Percentiles rank a stretch among this genome's conserved stretches.
Conservation (phyloP, 495 filamentous ascomycete species). For the Podospora pseudopauciseta region DNA sequence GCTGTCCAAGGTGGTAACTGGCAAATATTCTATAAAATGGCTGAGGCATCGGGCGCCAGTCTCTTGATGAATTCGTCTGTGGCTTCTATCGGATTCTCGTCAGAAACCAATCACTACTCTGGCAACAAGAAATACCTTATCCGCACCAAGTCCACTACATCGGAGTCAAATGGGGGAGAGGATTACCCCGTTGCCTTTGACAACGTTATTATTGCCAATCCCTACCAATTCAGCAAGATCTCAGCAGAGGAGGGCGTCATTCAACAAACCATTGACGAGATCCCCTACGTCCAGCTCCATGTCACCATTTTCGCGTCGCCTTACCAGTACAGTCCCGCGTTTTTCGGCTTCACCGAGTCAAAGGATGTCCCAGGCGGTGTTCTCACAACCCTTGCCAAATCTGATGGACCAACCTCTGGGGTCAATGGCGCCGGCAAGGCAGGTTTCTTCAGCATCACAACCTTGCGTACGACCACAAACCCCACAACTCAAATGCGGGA, state of each 20-base stretch:
- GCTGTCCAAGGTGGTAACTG: conserved; percentile 85
- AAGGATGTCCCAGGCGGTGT: conserved; percentile 63
- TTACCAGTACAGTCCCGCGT: conserved; percentile 57
- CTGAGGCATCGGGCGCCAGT: conserved; percentile 57
- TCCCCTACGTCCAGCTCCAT: conserved; percentile 78
- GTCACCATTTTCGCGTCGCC: conserved; percentile 87
- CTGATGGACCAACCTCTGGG: conserved; percentile 47
- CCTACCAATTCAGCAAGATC: conserved; percentile 68
- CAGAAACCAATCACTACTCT: conserved; percentile 23
- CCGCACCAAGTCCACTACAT: conserved; percentile 33
- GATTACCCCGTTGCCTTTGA: conserved; percentile 58
- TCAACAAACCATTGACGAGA: conserved; percentile 56
- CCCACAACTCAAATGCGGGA: conserved; percentile 54
- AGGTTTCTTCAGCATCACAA: conserved; percentile 85
- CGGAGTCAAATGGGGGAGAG: conserved; percentile 10
- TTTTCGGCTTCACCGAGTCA: conserved; percentile 60
- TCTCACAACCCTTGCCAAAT: conserved; percentile 73
- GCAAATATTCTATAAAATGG: conserved; percentile 86
- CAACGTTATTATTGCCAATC: conserved; percentile 74
- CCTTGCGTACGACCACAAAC: conserved; percentile 60
- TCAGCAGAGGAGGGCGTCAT: conserved; percentile 40
- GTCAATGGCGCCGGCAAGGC: conserved; percentile 59
- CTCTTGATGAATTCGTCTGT: conserved; percentile 70
- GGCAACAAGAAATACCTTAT: conserved; percentile 46
- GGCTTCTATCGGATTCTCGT: conserved; percentile 51